A percentile compares a stretch with the other conserved stretches of the same genome.
These are phyloP conservation scores for Candida pseudofarinosa DNA, from an alignment of 805 yeast species.

Conservation along the genomic window DNA sequence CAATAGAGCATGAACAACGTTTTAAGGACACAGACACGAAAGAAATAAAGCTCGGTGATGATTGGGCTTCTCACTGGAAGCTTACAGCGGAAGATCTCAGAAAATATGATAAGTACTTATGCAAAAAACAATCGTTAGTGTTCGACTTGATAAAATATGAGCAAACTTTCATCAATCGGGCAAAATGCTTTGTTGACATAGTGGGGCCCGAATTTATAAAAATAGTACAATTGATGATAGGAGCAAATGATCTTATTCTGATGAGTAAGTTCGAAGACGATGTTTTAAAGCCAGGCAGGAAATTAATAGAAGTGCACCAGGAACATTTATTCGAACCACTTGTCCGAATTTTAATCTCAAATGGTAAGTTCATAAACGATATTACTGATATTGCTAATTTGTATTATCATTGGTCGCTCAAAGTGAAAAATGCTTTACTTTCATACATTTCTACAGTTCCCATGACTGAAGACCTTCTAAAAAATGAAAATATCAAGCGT, in stretches of 20 bases:
- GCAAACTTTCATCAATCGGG: constrained; percentile 63
- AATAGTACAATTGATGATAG: constrained; percentile 21
- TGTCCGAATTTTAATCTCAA: constrained; percentile 49
- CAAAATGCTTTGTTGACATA: constrained; percentile 54
- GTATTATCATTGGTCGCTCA: constrained; percentile 59
- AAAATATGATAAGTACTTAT: constrained; percentile 46
- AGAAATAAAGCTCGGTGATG: constrained; percentile 36
- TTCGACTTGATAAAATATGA: constrained; percentile 74
- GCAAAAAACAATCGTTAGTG: constrained; percentile 68
- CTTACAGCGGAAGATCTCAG: constrained; percentile 50
- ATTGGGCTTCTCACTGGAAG: constrained; percentile 69
- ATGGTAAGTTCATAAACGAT: constrained; percentile 63
- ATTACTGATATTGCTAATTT: constrained; percentile 50
- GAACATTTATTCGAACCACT: constrained; percentile 55
- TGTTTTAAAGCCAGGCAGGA: constrained; percentile 54
- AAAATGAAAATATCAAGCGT: constrained; percentile 46
- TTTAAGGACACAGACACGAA: constrained; percentile 20
- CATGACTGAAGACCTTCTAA: constrained; percentile 52
- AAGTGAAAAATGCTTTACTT: constrained; percentile 51
- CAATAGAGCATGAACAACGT: constrained; percentile 23
- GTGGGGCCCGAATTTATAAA: constrained; percentile 40
- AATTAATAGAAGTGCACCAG: constrained; percentile 53
- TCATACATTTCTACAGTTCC: constrained; percentile 61
- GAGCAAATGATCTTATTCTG: constrained; percentile 15
- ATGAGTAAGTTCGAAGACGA: constrained; percentile 52